Evolutionary conservation across 371 early-diverging fungal genomes (phyloP), one percentile per base, ranked within the genome.

Genomic region (Lichtheimia hyalospora): DNA sequence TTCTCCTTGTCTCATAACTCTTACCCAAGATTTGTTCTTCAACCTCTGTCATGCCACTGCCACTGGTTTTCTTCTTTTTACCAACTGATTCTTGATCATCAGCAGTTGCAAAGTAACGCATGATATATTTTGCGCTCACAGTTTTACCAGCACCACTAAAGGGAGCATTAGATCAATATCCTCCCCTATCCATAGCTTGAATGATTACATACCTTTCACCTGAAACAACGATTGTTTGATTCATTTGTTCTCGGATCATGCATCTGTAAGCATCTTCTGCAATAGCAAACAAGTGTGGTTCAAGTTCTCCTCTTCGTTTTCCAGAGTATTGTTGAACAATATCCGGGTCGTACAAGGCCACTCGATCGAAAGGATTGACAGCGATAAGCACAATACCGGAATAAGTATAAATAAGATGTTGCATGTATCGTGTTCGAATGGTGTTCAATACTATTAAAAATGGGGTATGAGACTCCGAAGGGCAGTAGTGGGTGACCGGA

Each of bases 341-440:
- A 56, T 96, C 92, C 15, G 84, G 87, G 27, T 89, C 86, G 75
- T 98, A 97, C 18, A 97, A 74, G 20, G 88, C 78, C 54, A 99
- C 86, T 25, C 91, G 81, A 58, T 88, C 89, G 72, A 98, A 99
- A 1, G 99, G 99, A 75, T 99, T 99, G 64, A 96, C 89, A 44
- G 99, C 97, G 58, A 99, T 93, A 61, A 99, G 77, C 48, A 99
- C 98, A 58, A 98, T 94, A 48, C 99, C 99, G 40, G 98, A 97
- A 70, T 97, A 98, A n/a, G 99, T 99, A 73, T 99, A 99, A 58
- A 97, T 96, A 69, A 89, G 84, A 71, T 90, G 88, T 70, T 93
- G 92, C 24, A 84, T 79, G 71, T 96, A 97, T 55, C 97, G 87
- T 13, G 92, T 85, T 40, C 84, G 82, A 60, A 97, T 90, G 60